Evolutionary conservation across 306 rosid species (phyloP).

Genomic region (Corylus avellana): DNA sequence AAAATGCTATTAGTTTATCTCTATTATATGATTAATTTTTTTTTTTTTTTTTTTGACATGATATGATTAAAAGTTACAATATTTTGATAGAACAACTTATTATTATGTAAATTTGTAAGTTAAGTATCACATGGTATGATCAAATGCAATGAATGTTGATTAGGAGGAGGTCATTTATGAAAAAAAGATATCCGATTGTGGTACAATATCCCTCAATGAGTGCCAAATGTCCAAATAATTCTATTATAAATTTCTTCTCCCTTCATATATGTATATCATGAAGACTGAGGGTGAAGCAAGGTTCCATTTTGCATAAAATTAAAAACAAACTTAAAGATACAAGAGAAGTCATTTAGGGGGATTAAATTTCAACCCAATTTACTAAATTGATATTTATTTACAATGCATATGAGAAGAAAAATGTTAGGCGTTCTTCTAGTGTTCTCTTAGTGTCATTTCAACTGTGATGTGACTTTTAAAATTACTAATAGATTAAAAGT

Average conservation of each 20-base stretch:
- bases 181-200: background rate
- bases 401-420: no score
- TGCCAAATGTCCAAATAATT: background rate
- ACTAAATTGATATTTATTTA: no score
- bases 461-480: no score
- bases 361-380: no score
- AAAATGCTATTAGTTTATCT: background rate
- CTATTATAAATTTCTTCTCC: background rate
- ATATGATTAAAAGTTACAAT: background rate
- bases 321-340: no score
- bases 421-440: no score
- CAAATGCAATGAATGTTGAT: background rate
- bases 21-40: background rate
- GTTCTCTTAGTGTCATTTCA: no score
- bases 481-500: no score
- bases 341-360: no score
- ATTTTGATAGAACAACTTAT: background rate
- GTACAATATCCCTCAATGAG: background rate
- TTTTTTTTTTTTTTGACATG: no score
- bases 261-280: background rate
- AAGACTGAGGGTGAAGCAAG: background rate
- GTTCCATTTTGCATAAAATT: no score
- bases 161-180: background rate
- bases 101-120: background rate
- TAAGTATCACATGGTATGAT: background rate